Conservation (phyloP, 495 filamentous ascomycete species). For the Clavariopsis aquatica region DNA sequence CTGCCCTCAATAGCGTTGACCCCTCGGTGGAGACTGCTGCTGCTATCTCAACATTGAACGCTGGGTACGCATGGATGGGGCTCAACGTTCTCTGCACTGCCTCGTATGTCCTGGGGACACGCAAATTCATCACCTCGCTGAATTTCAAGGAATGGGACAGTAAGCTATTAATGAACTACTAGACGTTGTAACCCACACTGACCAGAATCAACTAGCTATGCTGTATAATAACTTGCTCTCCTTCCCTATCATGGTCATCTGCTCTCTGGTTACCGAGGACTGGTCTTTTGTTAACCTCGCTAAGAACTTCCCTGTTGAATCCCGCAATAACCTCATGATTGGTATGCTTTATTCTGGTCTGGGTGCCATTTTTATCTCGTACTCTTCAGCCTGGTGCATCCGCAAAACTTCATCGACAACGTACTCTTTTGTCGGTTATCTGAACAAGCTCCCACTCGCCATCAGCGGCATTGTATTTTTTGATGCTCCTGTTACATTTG, state of each 20-base stretch:
- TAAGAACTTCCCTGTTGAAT: conserved; percentile 79
- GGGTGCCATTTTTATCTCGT: conserved; percentile 94
- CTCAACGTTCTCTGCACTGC: conserved; percentile 95
- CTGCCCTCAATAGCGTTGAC: conserved; percentile 66
- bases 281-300: conserved; percentile 82
- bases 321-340: conserved; percentile 67
- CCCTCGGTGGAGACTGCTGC: conserved; percentile 61
- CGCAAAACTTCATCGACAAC: conserved; percentile 92
- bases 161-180: conserved; percentile 54
- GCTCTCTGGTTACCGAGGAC: conserved; percentile 81
- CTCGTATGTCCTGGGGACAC: conserved; percentile 87
- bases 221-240: conserved; percentile 99
- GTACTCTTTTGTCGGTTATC: conserved; percentile 93
- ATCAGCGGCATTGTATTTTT: conserved; percentile 90
- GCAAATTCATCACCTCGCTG: conserved; percentile 97
- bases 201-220: conserved; percentile 66
- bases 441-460: conserved; percentile 96
- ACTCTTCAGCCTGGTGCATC: conserved; percentile 96
- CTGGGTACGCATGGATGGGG: conserved; percentile 96
- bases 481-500: conserved; percentile 87
- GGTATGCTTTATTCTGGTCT: conserved; percentile 94
- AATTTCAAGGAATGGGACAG: conserved; percentile 99
- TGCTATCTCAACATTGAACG: conserved; percentile 83
- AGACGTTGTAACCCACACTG: not conserved
- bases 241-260: conserved; percentile 82